Base-by-base conservation (phyloP, 1,284 basidiomycete genomes). In the Cryptococcus neoformans region DNA sequence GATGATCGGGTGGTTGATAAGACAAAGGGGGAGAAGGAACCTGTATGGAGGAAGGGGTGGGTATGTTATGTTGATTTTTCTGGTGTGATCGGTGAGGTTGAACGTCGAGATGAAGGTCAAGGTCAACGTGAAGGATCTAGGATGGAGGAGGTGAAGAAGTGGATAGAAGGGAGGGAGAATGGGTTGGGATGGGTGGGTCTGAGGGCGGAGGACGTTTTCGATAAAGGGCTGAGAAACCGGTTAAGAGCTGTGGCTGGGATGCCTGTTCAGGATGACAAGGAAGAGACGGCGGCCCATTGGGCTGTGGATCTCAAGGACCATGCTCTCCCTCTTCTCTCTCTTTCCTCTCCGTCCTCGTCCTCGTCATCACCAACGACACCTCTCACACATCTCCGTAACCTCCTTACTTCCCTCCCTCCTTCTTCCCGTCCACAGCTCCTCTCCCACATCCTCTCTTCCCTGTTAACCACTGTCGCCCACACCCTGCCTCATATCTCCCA, bases 391-490 rank as follows among this genome's bases (percentile, higher is more conserved):
- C 79, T 92, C 10, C 82, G 78, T 35, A 68, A 77, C 8, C 88
- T 88, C 62, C 81, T 94, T 2, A 75, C 82, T 0, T 83, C 87
- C 1, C 80, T 93, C 0, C 90, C 92, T 0, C 88, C 89, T 0
- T 82, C 85, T 37, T 91, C 90, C 0, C 88, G 90, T 9, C 79
- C 88, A 11, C 81, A 84, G 6, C 82, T 81, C 36, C 81, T 87
- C 0, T 79, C 88, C 36, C 81, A 83, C 49, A 84, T 82, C 39
- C 81, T 93, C 42, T 81, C 81, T 51, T 84, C 90, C 14, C 80
- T 94, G 9, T 80, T 93, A n/a, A 77, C 86, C 4, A 80, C 87
- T 60, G 85, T 86, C 0, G 84, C 90, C 1, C 72, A 76, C 17
- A 79, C 82, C 1, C 82, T 78, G 2, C 73, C 81, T 4, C 71